Evolutionary conservation across 441 rosid genomes (phyloP), one percentile per base, ranked within the genome.

Genomic region (Adansonia madagascariensis): DNA sequence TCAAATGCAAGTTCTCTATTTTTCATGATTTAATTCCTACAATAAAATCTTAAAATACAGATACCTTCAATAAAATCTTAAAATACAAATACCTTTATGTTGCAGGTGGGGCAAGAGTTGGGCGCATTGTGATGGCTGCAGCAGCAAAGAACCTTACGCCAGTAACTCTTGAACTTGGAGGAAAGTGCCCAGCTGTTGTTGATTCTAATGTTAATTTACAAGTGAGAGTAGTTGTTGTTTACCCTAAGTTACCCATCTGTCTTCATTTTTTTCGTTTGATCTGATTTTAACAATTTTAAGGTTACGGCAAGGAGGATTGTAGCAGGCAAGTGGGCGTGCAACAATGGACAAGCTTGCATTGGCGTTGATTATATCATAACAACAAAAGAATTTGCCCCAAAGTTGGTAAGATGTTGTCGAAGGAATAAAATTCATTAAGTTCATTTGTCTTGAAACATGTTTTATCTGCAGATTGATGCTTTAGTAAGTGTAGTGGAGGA

Each of bases 81-180:
- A 47, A 24, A 24, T 53, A 6, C n/a, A 31, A 27, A 71, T 31
- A 52, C 76, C 8, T 78, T 18, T 56, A 47, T n/a, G 3, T n/a
- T 81, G 35, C 74, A 91, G 95, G 93, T 80, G 78, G 91, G 75
- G 84, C 84, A 4, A 87, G 75, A 75, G 89, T 91, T 63, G 93
- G 91, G 27, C 88, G 89, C 53, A 82, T 91, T 57, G 89, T 91
- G 39, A 86, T 91, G 95, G 61, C 86, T 0, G 93, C 93, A 57
- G 95, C 95, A 41, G 92, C 92, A 0, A 91, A 86, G 80, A 85
- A 88, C 91, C 95, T 89, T 27, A 89, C 92, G 15, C 93, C 93
- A 0, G 91, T 89, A 64, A 81, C 84, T 50, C 80, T 89, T 35
- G 95, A 91, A 82, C 95, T 91, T 52, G 95, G 93, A 77, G 95